Evolutionary conservation across 306 rosid genomes (phyloP).

Genomic region (Glycine tomentella): DNA sequence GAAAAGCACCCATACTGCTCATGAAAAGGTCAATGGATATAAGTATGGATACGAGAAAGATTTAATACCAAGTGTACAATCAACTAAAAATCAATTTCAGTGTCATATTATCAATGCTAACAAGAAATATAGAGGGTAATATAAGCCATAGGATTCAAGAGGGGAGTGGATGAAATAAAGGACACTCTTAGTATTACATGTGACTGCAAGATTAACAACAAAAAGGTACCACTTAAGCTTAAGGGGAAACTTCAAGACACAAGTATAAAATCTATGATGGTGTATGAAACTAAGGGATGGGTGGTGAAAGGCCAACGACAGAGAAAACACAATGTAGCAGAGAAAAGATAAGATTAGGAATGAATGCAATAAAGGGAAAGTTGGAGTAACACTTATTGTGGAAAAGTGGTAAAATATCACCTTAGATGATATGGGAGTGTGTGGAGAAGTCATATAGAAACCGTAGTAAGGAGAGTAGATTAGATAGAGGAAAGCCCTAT

Average conservation of each 20-base stretch:
- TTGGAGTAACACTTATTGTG: neutral
- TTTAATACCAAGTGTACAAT: neutral
- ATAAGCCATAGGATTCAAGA: neutral
- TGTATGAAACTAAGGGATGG: neutral
- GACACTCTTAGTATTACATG: neutral
- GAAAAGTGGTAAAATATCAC: no score
- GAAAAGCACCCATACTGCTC: slow-evolving; percentile 13
- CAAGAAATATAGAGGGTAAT: neutral
- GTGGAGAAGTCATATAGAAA: neutral
- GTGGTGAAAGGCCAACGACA: neutral
- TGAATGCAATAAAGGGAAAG: neutral
- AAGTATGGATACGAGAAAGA: neutral
- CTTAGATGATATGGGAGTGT: no score
- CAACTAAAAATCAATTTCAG: neutral
- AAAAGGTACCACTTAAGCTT: neutral
- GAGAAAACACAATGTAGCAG: neutral
- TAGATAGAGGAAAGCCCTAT: neutral
- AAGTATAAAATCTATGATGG: neutral
- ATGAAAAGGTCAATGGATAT: neutral
- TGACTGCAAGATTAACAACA: neutral
- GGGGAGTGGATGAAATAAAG: neutral
- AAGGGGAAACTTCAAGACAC: neutral
- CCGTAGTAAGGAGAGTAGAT: neutral
- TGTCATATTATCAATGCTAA: neutral
- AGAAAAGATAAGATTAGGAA: neutral